Evolutionary conservation across 768 basidiomycete genomes (phyloP).

Genomic region (Trametes cubensis): DNA sequence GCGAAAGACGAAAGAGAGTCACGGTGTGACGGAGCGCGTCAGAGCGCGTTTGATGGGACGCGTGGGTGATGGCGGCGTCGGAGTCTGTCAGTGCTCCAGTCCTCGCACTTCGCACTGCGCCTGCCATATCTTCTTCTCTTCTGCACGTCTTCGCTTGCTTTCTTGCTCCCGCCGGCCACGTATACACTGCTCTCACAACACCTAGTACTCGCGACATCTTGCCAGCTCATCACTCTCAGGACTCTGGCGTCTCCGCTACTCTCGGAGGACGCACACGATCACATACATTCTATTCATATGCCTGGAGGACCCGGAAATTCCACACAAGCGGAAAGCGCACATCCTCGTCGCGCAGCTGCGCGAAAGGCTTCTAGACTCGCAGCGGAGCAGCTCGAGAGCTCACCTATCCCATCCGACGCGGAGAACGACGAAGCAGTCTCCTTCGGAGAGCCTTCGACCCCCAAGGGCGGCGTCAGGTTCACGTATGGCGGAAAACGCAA

Average conservation of each 20-base stretch:
- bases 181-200: not conserved
- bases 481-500: constrained; percentile 26
- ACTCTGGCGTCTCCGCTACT: not conserved
- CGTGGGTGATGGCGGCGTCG: constrained; percentile 5
- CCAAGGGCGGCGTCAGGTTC: constrained; percentile 19
- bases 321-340: not conserved
- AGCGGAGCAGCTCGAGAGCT: constrained; percentile 31
- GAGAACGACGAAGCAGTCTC: constrained; percentile 17
- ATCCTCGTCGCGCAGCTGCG: constrained; percentile 29
- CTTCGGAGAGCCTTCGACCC: constrained; percentile 28
- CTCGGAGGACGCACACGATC: constrained; percentile 1
- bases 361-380: constrained; percentile 26
- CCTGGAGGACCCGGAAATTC: not conserved
- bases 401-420: constrained; percentile 23
- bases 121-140: constrained; percentile 2
- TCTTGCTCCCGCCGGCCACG: not conserved
- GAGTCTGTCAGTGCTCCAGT: not conserved
- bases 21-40: constrained; percentile 24
- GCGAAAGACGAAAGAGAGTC: not conserved
- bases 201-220: not conserved
- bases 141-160: not conserved
- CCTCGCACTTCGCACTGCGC: not conserved
- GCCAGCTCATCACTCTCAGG: not conserved
- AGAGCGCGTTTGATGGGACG: constrained; percentile 18
- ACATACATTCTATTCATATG: not conserved